phyloP scores from a whole-genome alignment of 2,329 filamentous ascomycete genomes.

The Talaromyces sp. region DNA sequence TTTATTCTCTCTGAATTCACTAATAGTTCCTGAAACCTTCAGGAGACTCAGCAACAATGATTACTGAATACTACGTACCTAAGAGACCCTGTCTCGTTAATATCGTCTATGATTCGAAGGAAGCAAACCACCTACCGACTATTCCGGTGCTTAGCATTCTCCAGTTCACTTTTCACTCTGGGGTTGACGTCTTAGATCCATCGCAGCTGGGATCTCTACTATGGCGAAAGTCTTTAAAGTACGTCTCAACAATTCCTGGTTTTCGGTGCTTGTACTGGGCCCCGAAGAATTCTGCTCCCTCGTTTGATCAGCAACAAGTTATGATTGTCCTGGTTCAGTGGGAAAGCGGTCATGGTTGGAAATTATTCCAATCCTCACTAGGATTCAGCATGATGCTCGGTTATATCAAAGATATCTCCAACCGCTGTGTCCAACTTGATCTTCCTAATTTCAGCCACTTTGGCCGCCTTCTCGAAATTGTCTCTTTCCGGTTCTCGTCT shows the following conservation, averaged over 20 bases:
- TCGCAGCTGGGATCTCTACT: neutral
- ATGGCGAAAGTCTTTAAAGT: neutral
- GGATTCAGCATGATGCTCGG: constrained; percentile 2
- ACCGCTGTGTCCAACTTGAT: neutral
- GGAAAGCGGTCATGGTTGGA: constrained; percentile 1
- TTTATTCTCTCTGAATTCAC: neutral
- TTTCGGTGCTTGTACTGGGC: neutral
- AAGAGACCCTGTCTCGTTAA: constrained; percentile 16
- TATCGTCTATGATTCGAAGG: neutral
- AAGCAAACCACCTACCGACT: neutral
- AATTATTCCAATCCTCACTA: constrained; percentile 1
- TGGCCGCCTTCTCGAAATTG: neutral
- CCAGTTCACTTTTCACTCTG: constrained; percentile 2
- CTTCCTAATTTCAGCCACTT: neutral
- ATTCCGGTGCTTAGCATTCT: constrained; percentile 1
- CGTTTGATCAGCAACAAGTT: neutral
- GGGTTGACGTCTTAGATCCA: neutral
- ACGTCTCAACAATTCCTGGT: constrained; percentile 2
- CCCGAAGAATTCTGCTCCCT: neutral
- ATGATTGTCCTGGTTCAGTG: constrained; percentile 1
- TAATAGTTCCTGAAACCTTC: neutral
- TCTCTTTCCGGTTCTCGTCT: constrained; percentile 2
- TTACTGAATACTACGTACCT: neutral
- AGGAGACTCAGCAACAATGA: neutral
- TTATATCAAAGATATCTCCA: constrained; percentile 6